Percentiles rank a stretch among this genome's conserved stretches.
These are phyloP conservation scores for Abortiporus biennis DNA, from an alignment of 1,284 basidiomycete genomes.

Conservation along the genomic window DNA sequence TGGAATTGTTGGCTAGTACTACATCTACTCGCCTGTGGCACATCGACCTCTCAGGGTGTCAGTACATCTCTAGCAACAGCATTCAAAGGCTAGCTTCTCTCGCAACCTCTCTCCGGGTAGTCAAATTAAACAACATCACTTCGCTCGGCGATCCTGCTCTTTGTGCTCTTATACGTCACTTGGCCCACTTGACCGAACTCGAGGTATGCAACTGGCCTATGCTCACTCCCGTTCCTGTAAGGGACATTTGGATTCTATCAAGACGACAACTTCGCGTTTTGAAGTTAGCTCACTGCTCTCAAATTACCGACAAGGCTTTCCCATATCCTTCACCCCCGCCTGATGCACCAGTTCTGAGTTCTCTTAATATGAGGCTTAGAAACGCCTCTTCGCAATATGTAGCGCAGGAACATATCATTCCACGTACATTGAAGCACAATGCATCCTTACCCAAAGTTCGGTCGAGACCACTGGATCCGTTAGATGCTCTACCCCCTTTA, in stretches of 20 bases:
- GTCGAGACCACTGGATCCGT: slow-evolving; percentile 47
- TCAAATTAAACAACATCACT: slow-evolving; percentile 66
- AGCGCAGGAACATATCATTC: not conserved
- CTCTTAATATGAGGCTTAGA: not conserved
- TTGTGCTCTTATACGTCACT: slow-evolving; percentile 66
- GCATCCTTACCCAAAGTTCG: slow-evolving; percentile 26
- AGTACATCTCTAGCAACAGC: slow-evolving; percentile 68
- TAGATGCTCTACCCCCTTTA: slow-evolving; percentile 53
- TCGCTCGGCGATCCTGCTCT: slow-evolving; percentile 73
- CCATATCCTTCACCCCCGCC: slow-evolving; percentile 33
- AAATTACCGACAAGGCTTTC: slow-evolving; percentile 76
- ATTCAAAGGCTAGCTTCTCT: slow-evolving; percentile 65
- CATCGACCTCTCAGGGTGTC: slow-evolving; percentile 76
- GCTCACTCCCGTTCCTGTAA: slow-evolving; percentile 64
- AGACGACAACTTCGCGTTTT: slow-evolving; percentile 75
- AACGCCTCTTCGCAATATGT: not conserved
- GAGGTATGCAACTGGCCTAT: slow-evolving; percentile 75
- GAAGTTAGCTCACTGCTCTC: slow-evolving; percentile 63
- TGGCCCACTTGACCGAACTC: slow-evolving; percentile 77
- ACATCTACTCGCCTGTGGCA: slow-evolving; percentile 67
- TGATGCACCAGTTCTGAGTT: not conserved
- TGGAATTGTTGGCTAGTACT: slow-evolving; percentile 55
- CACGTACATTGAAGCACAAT: slow-evolving; percentile 21
- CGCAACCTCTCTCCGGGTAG: slow-evolving; percentile 64
- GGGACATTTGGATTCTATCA: slow-evolving; percentile 80